Percentiles rank a stretch among this genome's conserved stretches.
phyloP scores from a whole-genome alignment of 495 filamentous ascomycete genomes.

The Xylona heveae region DNA sequence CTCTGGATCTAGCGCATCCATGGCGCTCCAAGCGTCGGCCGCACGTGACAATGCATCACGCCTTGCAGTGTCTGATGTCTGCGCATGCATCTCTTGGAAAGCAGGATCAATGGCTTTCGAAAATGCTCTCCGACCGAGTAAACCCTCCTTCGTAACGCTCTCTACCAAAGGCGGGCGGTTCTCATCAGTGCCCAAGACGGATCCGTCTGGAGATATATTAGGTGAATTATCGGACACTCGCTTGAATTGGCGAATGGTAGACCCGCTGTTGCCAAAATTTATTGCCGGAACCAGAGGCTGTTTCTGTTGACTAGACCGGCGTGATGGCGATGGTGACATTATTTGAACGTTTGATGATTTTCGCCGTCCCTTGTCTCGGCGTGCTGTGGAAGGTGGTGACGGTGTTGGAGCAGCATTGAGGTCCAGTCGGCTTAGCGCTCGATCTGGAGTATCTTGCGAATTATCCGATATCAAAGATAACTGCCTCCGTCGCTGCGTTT shows the following conservation, averaged over 20 bases:
- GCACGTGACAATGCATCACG: constrained; percentile 62
- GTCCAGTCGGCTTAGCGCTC: constrained; percentile 35
- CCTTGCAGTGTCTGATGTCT: constrained; percentile 51
- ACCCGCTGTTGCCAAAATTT: constrained; percentile 76
- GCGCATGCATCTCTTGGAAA: constrained; percentile 63
- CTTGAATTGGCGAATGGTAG: constrained; percentile 75
- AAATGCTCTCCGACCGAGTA: constrained; percentile 60
- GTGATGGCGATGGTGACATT: constrained; percentile 16
- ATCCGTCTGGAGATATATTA: constrained; percentile 15
- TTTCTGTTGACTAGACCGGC: constrained; percentile 36
- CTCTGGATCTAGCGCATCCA: constrained; percentile 80
- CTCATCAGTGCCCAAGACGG: constrained; percentile 21
- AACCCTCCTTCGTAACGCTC: constrained; percentile 51
- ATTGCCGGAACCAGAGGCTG: constrained; percentile 65
- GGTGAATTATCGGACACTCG: constrained; percentile 53
- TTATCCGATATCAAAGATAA: constrained; percentile 4
- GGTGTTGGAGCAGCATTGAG: constrained; percentile 23
- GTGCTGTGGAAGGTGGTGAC: constrained; percentile 24
- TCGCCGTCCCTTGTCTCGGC: constrained; percentile 25
- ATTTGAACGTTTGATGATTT: constrained; percentile 30
- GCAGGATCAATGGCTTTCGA: constrained; percentile 56
- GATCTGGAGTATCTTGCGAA: constrained; percentile 18
- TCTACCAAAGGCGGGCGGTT: constrained; percentile 17
- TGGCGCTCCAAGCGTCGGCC: constrained; percentile 60
- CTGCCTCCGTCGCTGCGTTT: constrained; percentile 9